Conservation (phyloP, 2,329 filamentous ascomycete species). For the Mycogone perniciosa region DNA sequence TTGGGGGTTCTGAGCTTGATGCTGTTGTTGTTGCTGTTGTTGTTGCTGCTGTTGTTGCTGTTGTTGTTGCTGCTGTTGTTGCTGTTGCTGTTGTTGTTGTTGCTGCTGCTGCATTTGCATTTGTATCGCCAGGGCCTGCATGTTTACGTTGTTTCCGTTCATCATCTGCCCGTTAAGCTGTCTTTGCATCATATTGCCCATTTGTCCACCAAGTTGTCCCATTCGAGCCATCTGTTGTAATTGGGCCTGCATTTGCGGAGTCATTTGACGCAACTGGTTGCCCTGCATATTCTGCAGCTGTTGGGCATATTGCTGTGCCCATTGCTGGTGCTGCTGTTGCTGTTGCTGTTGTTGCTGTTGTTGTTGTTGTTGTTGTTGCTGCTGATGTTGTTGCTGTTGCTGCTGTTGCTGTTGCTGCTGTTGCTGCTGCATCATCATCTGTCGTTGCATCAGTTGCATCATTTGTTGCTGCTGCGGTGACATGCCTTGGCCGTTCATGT, state of each 20-base stretch:
- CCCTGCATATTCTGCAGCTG: constrained; percentile 37
- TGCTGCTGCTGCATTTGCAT: constrained; percentile 26
- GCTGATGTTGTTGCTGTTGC: constrained; percentile 24
- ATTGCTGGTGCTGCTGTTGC: constrained; percentile 35
- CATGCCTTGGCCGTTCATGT: constrained; percentile 32
- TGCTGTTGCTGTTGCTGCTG: constrained; percentile 31
- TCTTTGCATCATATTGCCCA: constrained; percentile 34
- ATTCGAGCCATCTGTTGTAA: constrained; percentile 33
- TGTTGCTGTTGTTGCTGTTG: constrained; percentile 28
- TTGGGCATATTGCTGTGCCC: constrained; percentile 39
- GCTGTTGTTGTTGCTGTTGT: constrained; percentile 25
- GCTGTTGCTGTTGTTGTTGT: constrained; percentile 25
- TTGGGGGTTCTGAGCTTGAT: constrained; percentile 22
- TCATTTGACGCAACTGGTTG: constrained; percentile 28
- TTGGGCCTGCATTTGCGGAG: constrained; percentile 21
- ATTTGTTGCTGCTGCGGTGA: constrained; percentile 31
- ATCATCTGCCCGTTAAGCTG: constrained; percentile 36
- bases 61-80: constrained; percentile 28
- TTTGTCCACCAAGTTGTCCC: constrained; percentile 25
- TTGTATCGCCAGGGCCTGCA: constrained; percentile 36
- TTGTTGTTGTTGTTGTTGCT: constrained; percentile 24
- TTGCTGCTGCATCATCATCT: constrained; percentile 34
- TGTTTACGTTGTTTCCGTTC: constrained; percentile 32
- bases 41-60: constrained; percentile 27
- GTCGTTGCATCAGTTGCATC: constrained; percentile 33